These are phyloP conservation scores for Coemansia furcata DNA, from an alignment of 192 early-diverging fungal genomes.

Conservation along the genomic window DNA sequence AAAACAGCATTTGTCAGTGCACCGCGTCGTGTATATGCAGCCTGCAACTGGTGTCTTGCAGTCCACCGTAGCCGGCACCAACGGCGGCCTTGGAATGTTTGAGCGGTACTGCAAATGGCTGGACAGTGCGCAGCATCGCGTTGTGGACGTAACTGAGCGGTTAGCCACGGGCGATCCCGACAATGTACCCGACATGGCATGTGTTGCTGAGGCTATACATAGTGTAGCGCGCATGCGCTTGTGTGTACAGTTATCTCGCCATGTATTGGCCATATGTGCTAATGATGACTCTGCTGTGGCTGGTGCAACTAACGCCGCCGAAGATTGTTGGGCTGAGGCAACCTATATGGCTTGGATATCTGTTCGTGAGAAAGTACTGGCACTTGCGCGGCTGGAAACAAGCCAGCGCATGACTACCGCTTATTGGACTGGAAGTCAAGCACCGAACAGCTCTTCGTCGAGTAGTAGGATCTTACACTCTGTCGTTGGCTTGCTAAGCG, in stretches of 20 bases:
- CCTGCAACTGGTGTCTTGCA: not conserved
- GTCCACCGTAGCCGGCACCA: not conserved
- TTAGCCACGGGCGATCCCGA: not conserved
- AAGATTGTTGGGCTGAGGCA: slow-evolving; percentile 24
- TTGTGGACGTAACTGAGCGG: not conserved
- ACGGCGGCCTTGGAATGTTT: not conserved
- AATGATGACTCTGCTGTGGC: not conserved
- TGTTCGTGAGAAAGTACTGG: slow-evolving; percentile 12
- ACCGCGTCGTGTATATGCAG: slow-evolving; percentile 38
- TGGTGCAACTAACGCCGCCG: not conserved
- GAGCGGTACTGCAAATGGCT: slow-evolving; percentile 26
- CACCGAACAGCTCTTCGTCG: not conserved
- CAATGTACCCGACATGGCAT: not conserved
- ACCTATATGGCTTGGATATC: slow-evolving; percentile 32
- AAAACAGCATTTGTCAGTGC: not conserved
- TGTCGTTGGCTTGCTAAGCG: slow-evolving; percentile 11
- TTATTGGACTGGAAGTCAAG: slow-evolving; percentile 20
- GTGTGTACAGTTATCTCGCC: slow-evolving; percentile 12
- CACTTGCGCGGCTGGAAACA: slow-evolving; percentile 5
- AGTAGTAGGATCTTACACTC: not conserved
- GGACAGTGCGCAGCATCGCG: not conserved
- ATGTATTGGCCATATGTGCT: not conserved
- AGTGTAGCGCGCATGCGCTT: slow-evolving; percentile 22
- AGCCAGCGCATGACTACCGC: slow-evolving; percentile 3
- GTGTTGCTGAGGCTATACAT: not conserved